Conservation (phyloP, 495 filamentous ascomycete genomes). For the Aspergillus ostianus region DNA sequence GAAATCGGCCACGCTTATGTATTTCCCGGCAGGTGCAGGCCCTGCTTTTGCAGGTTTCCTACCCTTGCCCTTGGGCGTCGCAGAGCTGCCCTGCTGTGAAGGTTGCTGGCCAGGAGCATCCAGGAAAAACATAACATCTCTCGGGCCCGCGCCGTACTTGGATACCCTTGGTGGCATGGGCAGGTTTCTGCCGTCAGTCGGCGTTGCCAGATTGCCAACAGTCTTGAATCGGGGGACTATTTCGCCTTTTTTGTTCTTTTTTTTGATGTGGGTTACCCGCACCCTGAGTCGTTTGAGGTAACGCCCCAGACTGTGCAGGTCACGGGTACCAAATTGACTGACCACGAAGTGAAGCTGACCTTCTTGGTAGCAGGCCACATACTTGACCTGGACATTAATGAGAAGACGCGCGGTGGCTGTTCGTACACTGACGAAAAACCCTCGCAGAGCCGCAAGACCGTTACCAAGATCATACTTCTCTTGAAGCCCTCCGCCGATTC, state of each 20-base stretch:
- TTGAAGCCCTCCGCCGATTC: constrained; percentile 19
- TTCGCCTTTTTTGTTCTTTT: constrained; percentile 36
- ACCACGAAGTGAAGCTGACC: constrained; percentile 31
- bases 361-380: constrained; percentile 41
- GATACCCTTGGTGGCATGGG: constrained; percentile 33
- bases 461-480: constrained; percentile 35
- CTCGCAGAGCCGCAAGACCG: constrained; percentile 55
- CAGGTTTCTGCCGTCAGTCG: constrained; percentile 31
- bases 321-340: constrained; percentile 15
- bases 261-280: constrained; percentile 34
- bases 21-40: constrained; percentile 34
- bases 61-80: constrained; percentile 18
- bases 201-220: constrained; percentile 46
- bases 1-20: constrained; percentile 52
- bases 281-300: constrained; percentile 49
- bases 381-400: constrained; percentile 57
- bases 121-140: constrained; percentile 48
- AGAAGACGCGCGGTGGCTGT: constrained; percentile 62
- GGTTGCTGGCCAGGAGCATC: constrained; percentile 20
- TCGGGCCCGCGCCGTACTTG: constrained; percentile 39
- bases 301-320: constrained; percentile 32
- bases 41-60: constrained; percentile 38
- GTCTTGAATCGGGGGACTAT: constrained; percentile 37
- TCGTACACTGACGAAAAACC: constrained; percentile 67
- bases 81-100: constrained; percentile 11